phyloP scores from a whole-genome alignment of 1,139 yeast species.

The Blastobotrys petasosporus region DNA sequence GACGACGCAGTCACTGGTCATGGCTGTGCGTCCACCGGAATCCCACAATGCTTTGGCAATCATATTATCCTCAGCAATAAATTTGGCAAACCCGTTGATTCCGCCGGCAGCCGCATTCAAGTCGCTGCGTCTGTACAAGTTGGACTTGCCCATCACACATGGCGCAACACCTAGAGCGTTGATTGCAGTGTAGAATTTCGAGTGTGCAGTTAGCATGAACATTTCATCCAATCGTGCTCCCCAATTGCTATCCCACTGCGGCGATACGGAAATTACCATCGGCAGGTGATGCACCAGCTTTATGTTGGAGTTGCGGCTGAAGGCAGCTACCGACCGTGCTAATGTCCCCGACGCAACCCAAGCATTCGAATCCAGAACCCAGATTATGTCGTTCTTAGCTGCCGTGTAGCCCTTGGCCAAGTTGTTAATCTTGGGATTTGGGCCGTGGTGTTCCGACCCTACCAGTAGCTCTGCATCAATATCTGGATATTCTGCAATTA shows the following conservation, averaged over 20 bases:
- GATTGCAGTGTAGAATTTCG: slow-evolving; percentile 75
- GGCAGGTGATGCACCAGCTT: slow-evolving; percentile 80
- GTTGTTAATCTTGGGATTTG: slow-evolving; percentile 86
- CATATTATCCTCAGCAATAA: slow-evolving; percentile 92
- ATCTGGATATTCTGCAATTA: slow-evolving; percentile 51
- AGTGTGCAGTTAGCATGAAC: slow-evolving; percentile 77
- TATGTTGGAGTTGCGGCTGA: slow-evolving; percentile 43
- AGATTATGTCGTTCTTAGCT: slow-evolving; percentile 67
- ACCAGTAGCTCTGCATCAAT: slow-evolving; percentile 56
- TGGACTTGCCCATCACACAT: slow-evolving; percentile 91
- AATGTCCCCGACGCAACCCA: slow-evolving; percentile 68
- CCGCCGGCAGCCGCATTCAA: slow-evolving; percentile 59
- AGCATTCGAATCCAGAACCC: slow-evolving; percentile 89
- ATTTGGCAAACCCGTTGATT: slow-evolving; percentile 65
- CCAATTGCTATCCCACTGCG: slow-evolving; percentile 30
- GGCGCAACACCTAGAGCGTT: slow-evolving; percentile 77
- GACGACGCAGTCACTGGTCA: slow-evolving; percentile 71
- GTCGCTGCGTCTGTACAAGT: slow-evolving; percentile 64
- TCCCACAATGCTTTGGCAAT: slow-evolving; percentile 85
- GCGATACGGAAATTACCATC: slow-evolving; percentile 45
- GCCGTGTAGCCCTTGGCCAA: slow-evolving; percentile 66
- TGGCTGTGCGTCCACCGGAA: slow-evolving; percentile 63
- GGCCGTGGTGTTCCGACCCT: slow-evolving; percentile 53
- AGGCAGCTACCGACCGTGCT: slow-evolving; percentile 56
- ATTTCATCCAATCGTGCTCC: slow-evolving; percentile 82